These are phyloP conservation scores for Cyclospora cayetanensis DNA, from an alignment of 169 alveolate species.

Conservation along the genomic window DNA sequence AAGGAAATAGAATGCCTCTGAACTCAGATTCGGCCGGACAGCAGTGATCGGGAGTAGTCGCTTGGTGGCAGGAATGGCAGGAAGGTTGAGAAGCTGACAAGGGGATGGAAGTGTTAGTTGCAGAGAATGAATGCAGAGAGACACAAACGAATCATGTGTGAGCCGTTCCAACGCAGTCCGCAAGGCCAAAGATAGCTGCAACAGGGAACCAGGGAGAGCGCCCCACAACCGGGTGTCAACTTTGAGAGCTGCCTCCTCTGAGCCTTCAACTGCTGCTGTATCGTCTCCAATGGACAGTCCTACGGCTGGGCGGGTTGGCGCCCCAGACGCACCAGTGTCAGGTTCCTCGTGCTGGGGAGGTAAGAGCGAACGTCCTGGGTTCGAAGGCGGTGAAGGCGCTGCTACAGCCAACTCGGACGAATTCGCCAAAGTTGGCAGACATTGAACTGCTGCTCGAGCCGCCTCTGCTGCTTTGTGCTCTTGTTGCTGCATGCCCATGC, in stretches of 20 bases:
- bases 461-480: conserved; percentile 41
- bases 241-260: not conserved
- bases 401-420: conserved; percentile 18
- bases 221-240: conserved; percentile 57
- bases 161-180: conserved; percentile 33
- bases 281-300: not conserved
- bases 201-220: conserved; percentile 27
- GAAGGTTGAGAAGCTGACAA: conserved; percentile 42
- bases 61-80: conserved; percentile 45
- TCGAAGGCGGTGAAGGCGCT: not conserved
- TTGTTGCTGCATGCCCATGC: conserved; percentile 55
- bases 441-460: conserved; percentile 38
- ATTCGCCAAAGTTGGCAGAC: conserved; percentile 45
- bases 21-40: not conserved
- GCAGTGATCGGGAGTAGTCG: conserved; percentile 34
- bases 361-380: no score
- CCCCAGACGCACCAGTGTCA: not conserved
- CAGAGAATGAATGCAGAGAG: conserved; percentile 60
- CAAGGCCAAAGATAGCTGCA: conserved; percentile 20
- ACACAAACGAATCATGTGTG: conserved; percentile 8
- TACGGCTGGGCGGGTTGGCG: not conserved
- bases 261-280: not conserved
- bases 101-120: conserved; percentile 64
- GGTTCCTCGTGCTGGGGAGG: not conserved
- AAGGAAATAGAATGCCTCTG: conserved; percentile 25